Conservation (phyloP, 2,329 filamentous ascomycete genomes). For the Hypoxylon sp. region DNA sequence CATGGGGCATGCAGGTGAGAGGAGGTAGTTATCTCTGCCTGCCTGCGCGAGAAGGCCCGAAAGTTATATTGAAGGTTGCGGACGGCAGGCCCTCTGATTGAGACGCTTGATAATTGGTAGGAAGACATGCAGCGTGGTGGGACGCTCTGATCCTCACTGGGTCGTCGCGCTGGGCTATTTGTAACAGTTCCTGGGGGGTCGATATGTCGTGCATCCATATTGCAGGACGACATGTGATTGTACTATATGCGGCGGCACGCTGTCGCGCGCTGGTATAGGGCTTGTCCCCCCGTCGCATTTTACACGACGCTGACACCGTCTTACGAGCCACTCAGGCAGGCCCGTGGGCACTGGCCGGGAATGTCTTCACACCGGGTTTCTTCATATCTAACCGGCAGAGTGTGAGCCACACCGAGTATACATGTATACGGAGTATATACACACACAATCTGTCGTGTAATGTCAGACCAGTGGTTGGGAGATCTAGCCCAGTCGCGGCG, state of each 20-base stretch:
- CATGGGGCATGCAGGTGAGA: too few species aligned
- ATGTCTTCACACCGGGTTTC: conserved; percentile 10
- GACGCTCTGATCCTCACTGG: conserved; percentile 9
- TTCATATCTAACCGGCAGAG: conserved; percentile 2
- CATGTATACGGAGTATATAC: conserved; percentile 17
- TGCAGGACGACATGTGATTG: conserved; percentile 26
- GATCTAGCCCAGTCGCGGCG: conserved; percentile 21
- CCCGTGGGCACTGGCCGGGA: conserved; percentile 18
- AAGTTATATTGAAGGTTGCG: conserved; percentile 22
- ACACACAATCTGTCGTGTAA: conserved; percentile 22
- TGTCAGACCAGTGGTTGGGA: conserved; percentile 11
- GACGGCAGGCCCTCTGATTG: conserved; percentile 17
- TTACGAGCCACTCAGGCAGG: conserved; percentile 11
- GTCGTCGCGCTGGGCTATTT: neutral
- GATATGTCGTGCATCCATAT: conserved; percentile 19
- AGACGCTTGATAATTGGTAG: conserved; percentile 12
- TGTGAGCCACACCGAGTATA: conserved; percentile 16
- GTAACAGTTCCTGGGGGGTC: conserved; percentile 4
- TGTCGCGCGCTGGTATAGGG: conserved; percentile 2
- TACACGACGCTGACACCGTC: conserved; percentile 10
- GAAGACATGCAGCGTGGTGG: conserved; percentile 10
- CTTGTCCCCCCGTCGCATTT: conserved; percentile 15
- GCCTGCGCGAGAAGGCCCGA: conserved; percentile 26
- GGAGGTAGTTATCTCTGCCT: conserved; percentile 3
- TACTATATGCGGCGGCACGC: conserved; percentile 12